phyloP scores from a whole-genome alignment of 2,329 filamentous ascomycete species.

The Metarhizium rileyi region DNA sequence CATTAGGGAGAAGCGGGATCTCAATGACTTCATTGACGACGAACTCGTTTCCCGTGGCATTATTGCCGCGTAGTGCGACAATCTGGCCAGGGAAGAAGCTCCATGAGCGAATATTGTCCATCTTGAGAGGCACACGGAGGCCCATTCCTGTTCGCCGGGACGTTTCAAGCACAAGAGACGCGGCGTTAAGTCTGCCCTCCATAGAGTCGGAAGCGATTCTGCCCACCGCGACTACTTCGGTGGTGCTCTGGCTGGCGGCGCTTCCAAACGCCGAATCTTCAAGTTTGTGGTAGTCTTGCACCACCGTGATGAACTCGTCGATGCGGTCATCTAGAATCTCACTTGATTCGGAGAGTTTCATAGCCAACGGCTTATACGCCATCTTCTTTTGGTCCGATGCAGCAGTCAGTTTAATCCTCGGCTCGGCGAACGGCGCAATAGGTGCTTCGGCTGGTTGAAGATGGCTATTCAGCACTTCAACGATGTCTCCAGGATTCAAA shows the following conservation, averaged over 20 bases:
- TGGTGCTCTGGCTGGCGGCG: conserved; percentile 73
- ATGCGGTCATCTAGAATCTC: conserved; percentile 93
- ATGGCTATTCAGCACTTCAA: conserved; percentile 76
- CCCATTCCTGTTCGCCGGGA: conserved; percentile 78
- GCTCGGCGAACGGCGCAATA: conserved; percentile 60
- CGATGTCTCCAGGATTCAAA: conserved; percentile 66
- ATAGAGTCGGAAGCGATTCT: conserved; percentile 79
- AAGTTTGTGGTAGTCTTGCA: conserved; percentile 65
- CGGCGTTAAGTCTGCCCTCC: conserved; percentile 79
- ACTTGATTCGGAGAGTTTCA: conserved; percentile 88
- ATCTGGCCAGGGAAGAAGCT: conserved; percentile 94
- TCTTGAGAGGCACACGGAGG: conserved; percentile 67
- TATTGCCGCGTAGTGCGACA: conserved; percentile 76
- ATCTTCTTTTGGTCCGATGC: conserved; percentile 87
- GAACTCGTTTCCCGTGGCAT: conserved; percentile 78
- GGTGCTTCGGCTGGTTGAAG: conserved; percentile 58
- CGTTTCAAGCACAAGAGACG: conserved; percentile 80
- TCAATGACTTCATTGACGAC: conserved; percentile 67
- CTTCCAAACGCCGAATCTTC: conserved; percentile 79
- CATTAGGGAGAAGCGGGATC: conserved; percentile 62
- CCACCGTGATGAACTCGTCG: conserved; percentile 70
- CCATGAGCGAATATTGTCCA: conserved; percentile 58
- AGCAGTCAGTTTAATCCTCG: conserved; percentile 75
- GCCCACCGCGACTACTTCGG: conserved; percentile 81
- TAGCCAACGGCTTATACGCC: conserved; percentile 82